Percentiles rank a stretch among this genome's conserved stretches.
These are phyloP conservation scores for Cyclanthera cordifolia DNA, from an alignment of 306 rosid genomes.

Conservation along the genomic window DNA sequence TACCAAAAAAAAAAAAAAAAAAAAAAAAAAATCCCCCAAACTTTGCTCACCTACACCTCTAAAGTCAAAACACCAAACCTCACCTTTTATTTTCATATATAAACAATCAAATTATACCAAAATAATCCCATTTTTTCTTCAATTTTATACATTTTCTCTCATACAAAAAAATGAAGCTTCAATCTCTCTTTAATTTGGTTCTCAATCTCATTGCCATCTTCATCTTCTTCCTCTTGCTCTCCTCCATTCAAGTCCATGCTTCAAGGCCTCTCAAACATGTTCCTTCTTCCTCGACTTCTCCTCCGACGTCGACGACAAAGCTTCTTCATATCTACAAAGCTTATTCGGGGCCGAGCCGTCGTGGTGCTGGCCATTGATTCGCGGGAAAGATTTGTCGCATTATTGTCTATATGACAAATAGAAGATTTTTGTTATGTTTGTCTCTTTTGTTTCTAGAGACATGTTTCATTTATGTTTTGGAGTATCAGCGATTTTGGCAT, in stretches of 20 bases:
- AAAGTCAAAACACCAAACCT: constrained; percentile 23
- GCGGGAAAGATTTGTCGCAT: background rate
- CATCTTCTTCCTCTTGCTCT: constrained; percentile 36
- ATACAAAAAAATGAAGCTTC: constrained; percentile 20
- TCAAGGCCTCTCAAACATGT: constrained; percentile 21
- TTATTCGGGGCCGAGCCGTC: constrained; percentile 34
- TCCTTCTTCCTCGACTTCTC: background rate
- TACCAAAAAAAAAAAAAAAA: background rate
- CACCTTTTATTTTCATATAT: background rate
- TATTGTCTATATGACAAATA: background rate
- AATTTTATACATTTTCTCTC: background rate
- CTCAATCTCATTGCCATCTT: constrained; percentile 23
- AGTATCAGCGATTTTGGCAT: background rate
- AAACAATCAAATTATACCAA: constrained; percentile 13
- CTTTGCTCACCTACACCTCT: constrained; percentile 12
- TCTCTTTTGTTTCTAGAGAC: background rate
- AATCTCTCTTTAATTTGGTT: constrained; percentile 17
- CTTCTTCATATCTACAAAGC: constrained; percentile 18
- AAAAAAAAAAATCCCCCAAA: background rate
- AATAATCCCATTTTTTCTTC: no score
- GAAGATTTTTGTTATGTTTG: background rate
- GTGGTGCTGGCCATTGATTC: constrained; percentile 31
- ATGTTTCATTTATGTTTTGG: background rate
- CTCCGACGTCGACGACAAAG: background rate
- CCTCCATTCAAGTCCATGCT: constrained; percentile 33